These are phyloP conservation scores for Bolboschoenus planiculmis DNA, from an alignment of 176 grass and related monocot genomes.

Conservation along the genomic window DNA sequence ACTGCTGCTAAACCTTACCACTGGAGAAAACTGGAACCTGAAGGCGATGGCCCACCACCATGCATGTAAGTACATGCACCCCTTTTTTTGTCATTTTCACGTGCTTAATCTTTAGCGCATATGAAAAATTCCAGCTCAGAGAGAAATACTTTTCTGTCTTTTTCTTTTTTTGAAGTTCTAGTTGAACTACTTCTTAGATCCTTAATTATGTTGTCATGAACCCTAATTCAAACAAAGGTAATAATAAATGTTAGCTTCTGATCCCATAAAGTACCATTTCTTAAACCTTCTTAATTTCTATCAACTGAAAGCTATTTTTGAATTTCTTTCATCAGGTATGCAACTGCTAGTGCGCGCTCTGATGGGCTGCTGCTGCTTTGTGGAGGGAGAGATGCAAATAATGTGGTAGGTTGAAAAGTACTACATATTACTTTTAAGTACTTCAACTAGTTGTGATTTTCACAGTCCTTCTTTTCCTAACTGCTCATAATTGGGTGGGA, in stretches of 20 bases:
- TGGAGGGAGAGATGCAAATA: conserved; percentile 95
- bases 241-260: background rate
- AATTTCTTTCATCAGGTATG: conserved; percentile 59
- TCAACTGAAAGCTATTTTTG: background rate
- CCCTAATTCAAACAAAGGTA: background rate
- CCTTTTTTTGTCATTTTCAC: background rate
- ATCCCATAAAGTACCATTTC: background rate
- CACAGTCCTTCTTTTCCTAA: background rate
- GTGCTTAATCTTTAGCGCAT: background rate
- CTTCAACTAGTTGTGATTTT: background rate
- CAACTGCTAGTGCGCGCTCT: conserved; percentile 92
- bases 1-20: conserved; percentile 95
- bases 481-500: background rate
- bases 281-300: conserved; percentile 6
- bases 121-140: background rate
- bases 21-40: conserved; percentile 97
- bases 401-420: conserved; percentile 63
- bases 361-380: conserved; percentile 95
- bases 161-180: background rate
- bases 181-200: background rate
- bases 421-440: background rate
- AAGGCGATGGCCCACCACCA: conserved; percentile 93
- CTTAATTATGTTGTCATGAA: background rate
- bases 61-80: conserved; percentile 73
- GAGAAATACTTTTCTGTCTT: background rate